Conservation (phyloP, 306 rosid species). For the Pyrus betulifolia region DNA sequence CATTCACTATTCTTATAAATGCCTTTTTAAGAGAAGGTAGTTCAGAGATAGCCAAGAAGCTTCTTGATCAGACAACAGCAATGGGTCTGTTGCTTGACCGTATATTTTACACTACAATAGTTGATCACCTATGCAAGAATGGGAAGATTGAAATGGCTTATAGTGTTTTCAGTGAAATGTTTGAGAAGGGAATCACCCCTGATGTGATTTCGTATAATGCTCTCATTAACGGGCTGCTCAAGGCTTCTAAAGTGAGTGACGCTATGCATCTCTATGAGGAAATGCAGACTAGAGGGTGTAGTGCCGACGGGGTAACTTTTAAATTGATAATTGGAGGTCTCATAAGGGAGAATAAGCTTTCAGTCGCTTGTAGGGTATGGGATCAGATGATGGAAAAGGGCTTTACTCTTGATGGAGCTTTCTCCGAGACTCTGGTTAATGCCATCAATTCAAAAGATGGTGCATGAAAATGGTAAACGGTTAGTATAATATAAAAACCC, state of each 20-base stretch:
- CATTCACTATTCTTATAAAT: conserved; percentile 66
- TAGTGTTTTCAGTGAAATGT: conserved; percentile 58
- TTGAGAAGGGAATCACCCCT: conserved; percentile 58
- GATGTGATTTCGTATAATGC: conserved; percentile 85
- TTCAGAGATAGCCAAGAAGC: conserved; percentile 49
- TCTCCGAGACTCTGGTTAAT: conserved; percentile 56
- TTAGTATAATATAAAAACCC: not conserved
- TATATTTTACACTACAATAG: conserved; percentile 53
- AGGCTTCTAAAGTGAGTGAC: conserved; percentile 50
- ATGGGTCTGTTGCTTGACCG: conserved; percentile 57
- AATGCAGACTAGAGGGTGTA: conserved; percentile 56
- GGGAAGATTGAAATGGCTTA: conserved; percentile 52
- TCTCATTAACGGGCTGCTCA: conserved; percentile 77
- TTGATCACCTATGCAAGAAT: conserved; percentile 62
- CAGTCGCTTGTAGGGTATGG: conserved; percentile 73
- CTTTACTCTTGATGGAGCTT: conserved; percentile 54
- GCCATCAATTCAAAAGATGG: conserved; percentile 48
- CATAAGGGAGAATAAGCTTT: conserved; percentile 46
- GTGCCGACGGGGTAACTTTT: conserved; percentile 76
- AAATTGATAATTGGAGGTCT: conserved; percentile 83
- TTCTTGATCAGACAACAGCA: conserved; percentile 57
- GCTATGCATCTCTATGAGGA: conserved; percentile 68
- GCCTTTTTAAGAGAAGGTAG: conserved; percentile 65
- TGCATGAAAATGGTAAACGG: conserved; percentile 18
- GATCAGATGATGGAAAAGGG: conserved; percentile 98